phyloP scores from a whole-genome alignment of 768 basidiomycete species.

The Obba rivulosa region DNA sequence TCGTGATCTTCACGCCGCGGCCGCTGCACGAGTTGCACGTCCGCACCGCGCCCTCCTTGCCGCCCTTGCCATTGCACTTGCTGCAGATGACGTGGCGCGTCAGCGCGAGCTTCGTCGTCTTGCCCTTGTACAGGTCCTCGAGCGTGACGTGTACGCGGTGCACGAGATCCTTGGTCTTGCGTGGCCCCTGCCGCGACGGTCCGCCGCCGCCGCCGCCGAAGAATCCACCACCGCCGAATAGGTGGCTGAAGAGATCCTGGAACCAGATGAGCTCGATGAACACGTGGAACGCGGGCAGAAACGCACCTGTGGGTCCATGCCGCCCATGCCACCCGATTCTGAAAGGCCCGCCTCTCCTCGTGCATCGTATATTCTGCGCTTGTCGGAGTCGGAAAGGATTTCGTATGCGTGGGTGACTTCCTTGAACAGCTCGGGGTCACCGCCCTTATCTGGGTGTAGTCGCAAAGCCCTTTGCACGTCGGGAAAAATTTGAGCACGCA shows the following conservation, averaged over 20 bases:
- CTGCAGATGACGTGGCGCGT: slow-evolving; percentile 92
- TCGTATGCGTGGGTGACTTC: slow-evolving; percentile 96
- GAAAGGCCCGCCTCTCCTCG: slow-evolving; percentile 89
- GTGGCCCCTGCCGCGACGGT: slow-evolving; percentile 58
- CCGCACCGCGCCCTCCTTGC: slow-evolving; percentile 93
- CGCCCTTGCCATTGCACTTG: slow-evolving; percentile 94
- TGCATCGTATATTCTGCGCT: slow-evolving; percentile 78
- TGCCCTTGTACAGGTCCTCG: slow-evolving; percentile 98
- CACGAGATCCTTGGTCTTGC: slow-evolving; percentile 96
- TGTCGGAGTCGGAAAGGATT: slow-evolving; percentile 84
- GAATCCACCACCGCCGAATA: slow-evolving; percentile 84
- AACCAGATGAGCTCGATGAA: not conserved
- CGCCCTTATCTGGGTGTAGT: slow-evolving; percentile 90
- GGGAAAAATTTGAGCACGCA: slow-evolving; percentile 2
- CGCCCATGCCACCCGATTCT: slow-evolving; percentile 85
- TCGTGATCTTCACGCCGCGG: slow-evolving; percentile 83
- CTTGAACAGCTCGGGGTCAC: slow-evolving; percentile 95
- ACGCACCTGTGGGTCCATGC: slow-evolving; percentile 92
- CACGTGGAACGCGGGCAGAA: not conserved
- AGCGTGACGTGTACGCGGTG: slow-evolving; percentile 96
- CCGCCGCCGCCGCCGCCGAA: slow-evolving; percentile 60
- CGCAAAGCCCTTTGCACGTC: slow-evolving; percentile 61
- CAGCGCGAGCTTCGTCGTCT: slow-evolving; percentile 95
- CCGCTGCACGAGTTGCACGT: slow-evolving; percentile 75
- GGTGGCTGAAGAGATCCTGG: slow-evolving; percentile 93